A percentile compares a stretch with the other conserved stretches of the same genome.
These are phyloP conservation scores for Paraurostyla sp. DNA, from an alignment of 73 alveolate genomes.

Conservation along the genomic window DNA sequence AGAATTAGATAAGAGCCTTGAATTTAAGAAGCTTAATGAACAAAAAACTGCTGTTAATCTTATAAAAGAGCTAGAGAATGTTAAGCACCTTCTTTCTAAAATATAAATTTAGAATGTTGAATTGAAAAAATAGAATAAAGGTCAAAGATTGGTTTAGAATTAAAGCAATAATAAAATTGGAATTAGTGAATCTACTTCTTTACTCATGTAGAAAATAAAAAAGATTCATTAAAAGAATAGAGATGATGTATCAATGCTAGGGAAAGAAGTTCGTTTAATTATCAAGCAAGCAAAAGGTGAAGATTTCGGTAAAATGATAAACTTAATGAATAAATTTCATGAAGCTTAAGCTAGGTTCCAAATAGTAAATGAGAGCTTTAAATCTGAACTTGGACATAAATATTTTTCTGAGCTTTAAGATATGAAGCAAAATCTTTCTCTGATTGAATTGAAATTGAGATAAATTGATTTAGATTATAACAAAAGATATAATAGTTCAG, in stretches of 20 bases:
- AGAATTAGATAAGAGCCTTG: neutral
- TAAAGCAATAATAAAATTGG: no score
- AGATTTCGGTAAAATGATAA: neutral
- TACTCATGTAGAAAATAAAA: no score
- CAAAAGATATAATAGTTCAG: neutral
- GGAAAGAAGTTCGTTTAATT: no score
- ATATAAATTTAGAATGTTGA: neutral
- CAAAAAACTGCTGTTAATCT: neutral
- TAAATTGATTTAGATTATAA: conserved; percentile 4
- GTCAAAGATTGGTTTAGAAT: no score
- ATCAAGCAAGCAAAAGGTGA: no score
- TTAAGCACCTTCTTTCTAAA: neutral
- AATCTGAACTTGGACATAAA: neutral
- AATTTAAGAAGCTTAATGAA: neutral
- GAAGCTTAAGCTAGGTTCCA: neutral
- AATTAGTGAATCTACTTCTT: neutral
- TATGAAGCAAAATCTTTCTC: neutral
- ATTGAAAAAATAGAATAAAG: neutral
- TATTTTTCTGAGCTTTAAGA: neutral
- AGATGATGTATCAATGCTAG: no score
- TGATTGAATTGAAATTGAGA: neutral
- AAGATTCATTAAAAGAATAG: no score
- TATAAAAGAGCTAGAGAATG: neutral
- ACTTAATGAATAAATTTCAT: neutral
- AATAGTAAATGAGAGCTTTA: neutral